Evolutionary conservation across 2,329 filamentous ascomycete species (phyloP).

Genomic region (Salinomyces thailandicus): DNA sequence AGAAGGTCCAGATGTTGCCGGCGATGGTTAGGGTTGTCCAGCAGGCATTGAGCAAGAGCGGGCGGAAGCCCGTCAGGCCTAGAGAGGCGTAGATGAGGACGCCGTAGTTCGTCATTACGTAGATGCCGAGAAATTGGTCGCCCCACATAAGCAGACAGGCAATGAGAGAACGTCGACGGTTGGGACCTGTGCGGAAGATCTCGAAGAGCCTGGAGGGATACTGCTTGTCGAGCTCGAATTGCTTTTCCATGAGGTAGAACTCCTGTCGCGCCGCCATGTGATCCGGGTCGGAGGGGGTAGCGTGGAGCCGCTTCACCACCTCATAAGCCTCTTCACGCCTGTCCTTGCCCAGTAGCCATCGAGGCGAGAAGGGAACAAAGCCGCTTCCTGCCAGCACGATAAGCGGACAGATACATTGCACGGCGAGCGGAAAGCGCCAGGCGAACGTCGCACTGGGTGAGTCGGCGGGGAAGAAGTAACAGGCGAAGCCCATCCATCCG

Average conservation of each 20-base stretch:
- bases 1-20: constrained; percentile 32
- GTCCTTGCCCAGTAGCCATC: constrained; percentile 36
- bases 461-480: constrained; percentile 28
- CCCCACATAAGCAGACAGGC: constrained; percentile 30
- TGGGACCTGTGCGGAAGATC: constrained; percentile 33
- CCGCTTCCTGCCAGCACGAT: constrained; percentile 30
- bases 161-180: constrained; percentile 31
- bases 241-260: constrained; percentile 36
- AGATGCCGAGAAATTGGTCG: constrained; percentile 5
- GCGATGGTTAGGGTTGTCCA: constrained; percentile 34
- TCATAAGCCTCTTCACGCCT: constrained; percentile 30
- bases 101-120: constrained; percentile 29
- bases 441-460: constrained; percentile 27
- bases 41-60: constrained; percentile 34
- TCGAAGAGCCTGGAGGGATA: constrained; percentile 28
- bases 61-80: constrained; percentile 29
- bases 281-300: constrained; percentile 30
- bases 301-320: constrained; percentile 36
- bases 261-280: constrained; percentile 29
- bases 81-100: constrained; percentile 31
- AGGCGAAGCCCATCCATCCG: constrained; percentile 33
- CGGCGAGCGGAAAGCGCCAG: constrained; percentile 39
- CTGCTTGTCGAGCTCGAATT: constrained; percentile 32
- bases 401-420: constrained; percentile 33
- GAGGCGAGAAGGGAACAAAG: constrained; percentile 34